Evolutionary conservation across 179 eudicot species (phyloP).

Genomic region (Beta macrorhiza): DNA sequence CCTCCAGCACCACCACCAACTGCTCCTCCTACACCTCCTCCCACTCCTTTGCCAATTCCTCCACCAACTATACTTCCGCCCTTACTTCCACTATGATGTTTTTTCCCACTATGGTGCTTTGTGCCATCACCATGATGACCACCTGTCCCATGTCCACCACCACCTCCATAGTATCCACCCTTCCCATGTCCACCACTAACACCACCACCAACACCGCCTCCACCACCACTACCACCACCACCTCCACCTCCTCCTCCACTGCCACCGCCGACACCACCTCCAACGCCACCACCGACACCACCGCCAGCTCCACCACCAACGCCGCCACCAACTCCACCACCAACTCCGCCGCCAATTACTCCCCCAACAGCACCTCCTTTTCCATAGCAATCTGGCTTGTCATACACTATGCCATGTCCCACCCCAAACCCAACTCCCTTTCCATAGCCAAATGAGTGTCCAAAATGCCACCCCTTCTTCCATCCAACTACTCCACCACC

Average conservation of each 20-base stretch:
- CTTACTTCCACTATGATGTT: not conserved
- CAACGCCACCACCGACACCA: slow-evolving; percentile 4
- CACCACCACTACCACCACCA: not conserved
- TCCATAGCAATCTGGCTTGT: slow-evolving; percentile 21
- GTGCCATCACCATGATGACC: not conserved
- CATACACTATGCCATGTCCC: slow-evolving; percentile 10
- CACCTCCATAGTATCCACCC: not conserved
- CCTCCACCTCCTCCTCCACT: not conserved
- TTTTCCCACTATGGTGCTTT: slow-evolving; percentile 1
- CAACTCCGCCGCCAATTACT: not conserved
- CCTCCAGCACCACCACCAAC: not conserved
- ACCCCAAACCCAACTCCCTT: slow-evolving; percentile 24
- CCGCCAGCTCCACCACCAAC: not conserved
- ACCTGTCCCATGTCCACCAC: slow-evolving; percentile 9
- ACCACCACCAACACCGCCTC: not conserved
- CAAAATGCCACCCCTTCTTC: slow-evolving; percentile 27
- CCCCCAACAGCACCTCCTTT: slow-evolving; percentile 20
- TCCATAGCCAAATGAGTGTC: slow-evolving; percentile 16
- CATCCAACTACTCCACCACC: slow-evolving; percentile 19
- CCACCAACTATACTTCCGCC: slow-evolving; percentile 5
- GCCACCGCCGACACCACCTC: not conserved
- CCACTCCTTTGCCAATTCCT: not conserved
- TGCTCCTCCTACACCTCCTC: slow-evolving; percentile 1
- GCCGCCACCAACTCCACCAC: not conserved
- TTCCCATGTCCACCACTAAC: not conserved